Evolutionary conservation across 768 basidiomycete species (phyloP), one percentile per base, ranked within the genome.

Genomic region (Aureoboletus auriporus): DNA sequence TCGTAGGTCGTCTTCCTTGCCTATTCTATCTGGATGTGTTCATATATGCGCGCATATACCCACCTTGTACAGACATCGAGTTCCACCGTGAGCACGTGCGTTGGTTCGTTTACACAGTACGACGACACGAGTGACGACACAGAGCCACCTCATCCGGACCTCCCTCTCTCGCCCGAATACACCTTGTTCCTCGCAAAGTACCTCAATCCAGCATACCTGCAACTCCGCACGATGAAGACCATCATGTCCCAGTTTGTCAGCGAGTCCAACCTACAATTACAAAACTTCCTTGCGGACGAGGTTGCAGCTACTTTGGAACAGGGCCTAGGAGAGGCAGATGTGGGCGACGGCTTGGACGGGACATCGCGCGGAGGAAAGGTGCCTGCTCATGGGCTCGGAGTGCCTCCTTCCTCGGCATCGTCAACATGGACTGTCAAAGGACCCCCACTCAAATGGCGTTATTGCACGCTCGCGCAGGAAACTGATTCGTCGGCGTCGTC

Each of bases 361-460:
- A 57, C 59, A 23, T 68, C 72, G 31, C 83, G 86, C 17, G 63
- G 60, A 8, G 71, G 71, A 6, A 71, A 67, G 36, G 73, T 94
- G 43, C 85, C 91, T 0, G 59, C 77, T 10, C 93, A 96, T 56
- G 69, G 67, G n/a, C 69, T 79, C 8, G 93, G 93, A 12, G 59
- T 68, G 2, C 69, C 69, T 29, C 74, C 52, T 44, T 51, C 41
- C 20, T 60, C 70, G 3, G 74, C 69, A 1, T 91, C 47, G 0
- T 60, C 70, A 4, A 70, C 73, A 5, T 98, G 93, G 93, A 58
- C 63, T 12, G 58, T 89, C 61, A 81, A 80, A 58, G 93, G 94
- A 2, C 95, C 95, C 1, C 92, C 95, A 27, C 93, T 94, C 66
- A 93, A 94, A 65, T 91, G 90, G 78, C 89, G 95, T 30, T 97